A percentile compares a stretch with the other conserved stretches of the same genome.
phyloP scores from a whole-genome alignment of 2,329 filamentous ascomycete genomes.

The Trichoderma koningii region DNA sequence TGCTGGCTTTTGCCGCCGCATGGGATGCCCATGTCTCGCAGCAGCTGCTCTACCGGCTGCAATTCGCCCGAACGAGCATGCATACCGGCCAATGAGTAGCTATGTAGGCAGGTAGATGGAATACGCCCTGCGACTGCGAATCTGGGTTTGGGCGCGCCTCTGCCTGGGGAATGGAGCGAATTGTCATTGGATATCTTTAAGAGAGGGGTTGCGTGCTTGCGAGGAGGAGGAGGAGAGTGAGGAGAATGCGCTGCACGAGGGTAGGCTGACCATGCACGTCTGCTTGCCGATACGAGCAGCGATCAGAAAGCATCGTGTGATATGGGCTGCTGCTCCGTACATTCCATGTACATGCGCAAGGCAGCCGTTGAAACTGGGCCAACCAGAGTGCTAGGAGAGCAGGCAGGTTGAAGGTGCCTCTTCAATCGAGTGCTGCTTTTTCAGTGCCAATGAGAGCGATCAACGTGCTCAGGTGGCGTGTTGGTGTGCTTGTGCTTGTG shows the following conservation, averaged over 20 bases:
- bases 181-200: background rate
- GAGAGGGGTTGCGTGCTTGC: background rate
- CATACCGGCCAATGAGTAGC: no score
- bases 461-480: slow-evolving; percentile 1
- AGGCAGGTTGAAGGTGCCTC: background rate
- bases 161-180: no score
- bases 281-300: slow-evolving; percentile 21
- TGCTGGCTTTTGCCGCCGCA: background rate
- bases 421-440: background rate
- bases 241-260: background rate
- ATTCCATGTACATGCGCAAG: background rate
- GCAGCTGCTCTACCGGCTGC: background rate
- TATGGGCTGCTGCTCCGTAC: background rate
- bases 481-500: background rate
- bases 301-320: background rate
- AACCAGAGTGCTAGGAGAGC: background rate
- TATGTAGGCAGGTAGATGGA: background rate
- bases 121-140: background rate
- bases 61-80: background rate
- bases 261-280: background rate
- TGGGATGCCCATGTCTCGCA: slow-evolving; percentile 1
- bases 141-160: background rate
- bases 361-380: background rate
- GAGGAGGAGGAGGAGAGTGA: background rate
- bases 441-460: background rate